Evolutionary conservation across 495 filamentous ascomycete genomes (phyloP), one percentile per base, ranked within the genome.

Genomic region (Neohortaea acidophila): DNA sequence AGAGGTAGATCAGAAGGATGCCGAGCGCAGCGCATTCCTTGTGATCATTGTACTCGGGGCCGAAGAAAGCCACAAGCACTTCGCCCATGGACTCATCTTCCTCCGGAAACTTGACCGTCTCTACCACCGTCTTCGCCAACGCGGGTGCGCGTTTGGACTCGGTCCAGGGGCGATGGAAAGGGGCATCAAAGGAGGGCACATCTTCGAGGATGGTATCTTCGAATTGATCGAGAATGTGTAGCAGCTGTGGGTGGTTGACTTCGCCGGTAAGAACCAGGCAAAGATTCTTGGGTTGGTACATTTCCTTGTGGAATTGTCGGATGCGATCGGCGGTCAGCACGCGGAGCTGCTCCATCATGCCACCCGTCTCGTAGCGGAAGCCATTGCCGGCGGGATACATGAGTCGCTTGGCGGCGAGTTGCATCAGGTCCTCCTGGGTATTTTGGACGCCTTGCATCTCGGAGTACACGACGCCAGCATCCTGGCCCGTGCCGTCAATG

Each of bases 381-480:
- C 91, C 89, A 32, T 87, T 68, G 22, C 79, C 81, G 45, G 87
- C 74, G 1, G 87, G 89, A 51, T 94, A 99, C 17, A 91, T 65
- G 38, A 87, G 61, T 3, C 79, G 74, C 14, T 77, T 72, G 19
- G 80, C 76, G 43, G 68, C 66, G 36, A 92, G 66, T 39, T 87
- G 79, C 69, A 96, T 93, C 23, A 94, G 72, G 55, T 92, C 81
- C 11, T 62, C 60, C 42, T 76, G 70, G 13, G 68, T 78, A 53
- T 94, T 93, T 56, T 99, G 79, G 1, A 89, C 73, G 9, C 74
- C 91, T 56, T 99, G 89, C 89, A 99, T 96, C 59, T 99, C 89
- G 1, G 91, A 94, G 61, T 96, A 99, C 14, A 96, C 89, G 3
- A 97, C 89, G 44, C 60, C 89, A 19, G 89, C 89, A 68, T 99